Conservation (phyloP, 805 yeast species). For the Maudiozyma turicensis region DNA sequence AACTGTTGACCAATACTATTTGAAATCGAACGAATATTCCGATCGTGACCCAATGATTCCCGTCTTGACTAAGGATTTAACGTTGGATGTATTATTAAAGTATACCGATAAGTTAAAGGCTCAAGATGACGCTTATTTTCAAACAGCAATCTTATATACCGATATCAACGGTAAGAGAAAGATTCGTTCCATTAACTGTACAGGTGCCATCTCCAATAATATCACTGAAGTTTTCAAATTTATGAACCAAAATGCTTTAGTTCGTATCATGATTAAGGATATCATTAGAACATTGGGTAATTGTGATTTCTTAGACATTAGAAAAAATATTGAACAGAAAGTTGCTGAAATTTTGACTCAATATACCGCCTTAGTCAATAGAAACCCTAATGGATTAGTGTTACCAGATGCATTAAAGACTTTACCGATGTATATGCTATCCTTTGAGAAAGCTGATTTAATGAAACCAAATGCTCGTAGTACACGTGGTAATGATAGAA, state of each 20-base stretch:
- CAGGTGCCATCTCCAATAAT: conserved; percentile 72
- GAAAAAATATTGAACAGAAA: conserved; percentile 44
- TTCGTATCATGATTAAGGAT: conserved; percentile 46
- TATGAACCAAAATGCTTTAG: conserved; percentile 63
- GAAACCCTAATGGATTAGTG: conserved; percentile 45
- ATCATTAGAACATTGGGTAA: conserved; percentile 32
- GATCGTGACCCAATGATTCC: conserved; percentile 64
- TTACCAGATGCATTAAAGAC: conserved; percentile 75
- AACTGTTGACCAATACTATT: conserved; percentile 69
- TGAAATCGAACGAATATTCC: conserved; percentile 38
- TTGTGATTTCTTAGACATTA: conserved; percentile 39
- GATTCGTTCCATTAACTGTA: conserved; percentile 77
- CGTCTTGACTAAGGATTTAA: conserved; percentile 48
- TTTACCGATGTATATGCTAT: conserved; percentile 54
- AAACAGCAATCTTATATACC: conserved; percentile 81
- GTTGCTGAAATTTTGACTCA: conserved; percentile 47
- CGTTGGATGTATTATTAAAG: conserved; percentile 59
- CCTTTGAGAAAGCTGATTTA: conserved; percentile 61
- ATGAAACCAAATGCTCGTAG: conserved; percentile 33
- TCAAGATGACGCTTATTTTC: conserved; percentile 76
- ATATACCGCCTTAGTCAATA: conserved; percentile 41
- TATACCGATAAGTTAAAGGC: conserved; percentile 64
- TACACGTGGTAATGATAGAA: conserved; percentile 53
- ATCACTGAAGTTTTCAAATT: conserved; percentile 65
- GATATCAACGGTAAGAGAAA: conserved; percentile 65